Evolutionary conservation across 768 basidiomycete species (phyloP).

Genomic region (Lactifluus pinguis): DNA sequence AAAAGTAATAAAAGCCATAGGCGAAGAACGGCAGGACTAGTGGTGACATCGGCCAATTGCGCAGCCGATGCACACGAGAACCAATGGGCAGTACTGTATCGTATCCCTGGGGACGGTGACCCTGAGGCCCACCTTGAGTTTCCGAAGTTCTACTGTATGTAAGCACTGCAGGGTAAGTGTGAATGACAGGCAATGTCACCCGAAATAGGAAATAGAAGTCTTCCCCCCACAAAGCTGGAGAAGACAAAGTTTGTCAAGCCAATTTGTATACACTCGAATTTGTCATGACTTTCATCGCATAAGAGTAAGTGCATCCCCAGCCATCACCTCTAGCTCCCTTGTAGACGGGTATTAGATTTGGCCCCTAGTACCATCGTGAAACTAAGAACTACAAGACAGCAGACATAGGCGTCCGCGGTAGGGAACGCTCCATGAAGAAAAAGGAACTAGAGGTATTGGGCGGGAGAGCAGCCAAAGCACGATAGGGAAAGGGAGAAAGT

Average conservation of each 20-base stretch:
- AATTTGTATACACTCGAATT: neutral
- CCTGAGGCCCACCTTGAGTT: too few species aligned
- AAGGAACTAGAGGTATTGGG: slow-evolving; percentile 21
- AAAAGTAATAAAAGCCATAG: too few species aligned
- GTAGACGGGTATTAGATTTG: slow-evolving; percentile 29
- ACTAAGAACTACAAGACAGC: slow-evolving; percentile 30
- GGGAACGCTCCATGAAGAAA: slow-evolving; percentile 6
- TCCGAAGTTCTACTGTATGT: too few species aligned
- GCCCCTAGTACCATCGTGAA: slow-evolving; percentile 25
- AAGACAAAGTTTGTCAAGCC: neutral
- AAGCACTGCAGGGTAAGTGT: too few species aligned
- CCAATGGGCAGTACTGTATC: too few species aligned
- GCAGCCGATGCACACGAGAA: too few species aligned
- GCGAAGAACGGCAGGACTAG: too few species aligned
- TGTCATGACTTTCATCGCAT: slow-evolving; percentile 2
- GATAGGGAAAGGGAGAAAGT: slow-evolving; percentile 16
- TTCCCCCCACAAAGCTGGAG: too few species aligned
- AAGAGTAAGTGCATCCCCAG: neutral
- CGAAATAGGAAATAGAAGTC: too few species aligned
- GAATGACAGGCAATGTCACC: too few species aligned
- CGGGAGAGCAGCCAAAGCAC: slow-evolving; percentile 18
- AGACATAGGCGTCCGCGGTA: slow-evolving; percentile 11
- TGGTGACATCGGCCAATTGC: too few species aligned
- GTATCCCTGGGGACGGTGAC: too few species aligned
- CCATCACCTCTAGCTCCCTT: slow-evolving; percentile 19